Evolutionary conservation across 192 early-diverging fungal genomes (phyloP).

Genomic region (Funneliformis geosporum): DNA sequence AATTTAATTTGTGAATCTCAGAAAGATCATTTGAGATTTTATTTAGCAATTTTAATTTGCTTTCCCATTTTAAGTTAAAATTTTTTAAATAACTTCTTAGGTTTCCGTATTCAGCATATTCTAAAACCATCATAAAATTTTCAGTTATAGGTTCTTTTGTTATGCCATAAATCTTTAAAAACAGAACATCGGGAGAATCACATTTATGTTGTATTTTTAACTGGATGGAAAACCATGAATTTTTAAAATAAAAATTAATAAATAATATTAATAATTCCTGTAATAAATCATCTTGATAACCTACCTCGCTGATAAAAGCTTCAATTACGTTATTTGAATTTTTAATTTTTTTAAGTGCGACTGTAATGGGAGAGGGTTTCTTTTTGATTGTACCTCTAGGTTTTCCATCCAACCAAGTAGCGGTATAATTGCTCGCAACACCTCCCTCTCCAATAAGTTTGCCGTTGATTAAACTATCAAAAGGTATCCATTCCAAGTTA

Average conservation of each 20-base stretch:
- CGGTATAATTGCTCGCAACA: neutral
- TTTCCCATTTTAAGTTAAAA: conserved; percentile 32
- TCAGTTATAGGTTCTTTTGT: neutral
- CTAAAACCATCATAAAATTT: conserved; percentile 36
- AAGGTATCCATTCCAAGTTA: conserved; percentile 12
- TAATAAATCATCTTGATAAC: too few species aligned
- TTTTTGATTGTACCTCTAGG: neutral
- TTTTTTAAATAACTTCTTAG: conserved; percentile 38
- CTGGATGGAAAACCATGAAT: neutral
- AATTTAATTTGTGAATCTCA: conserved; percentile 43
- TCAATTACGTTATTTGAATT: too few species aligned
- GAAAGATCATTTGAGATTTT: conserved; percentile 40
- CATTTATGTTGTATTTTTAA: neutral
- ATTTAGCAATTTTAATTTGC: neutral
- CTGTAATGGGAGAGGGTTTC: neutral
- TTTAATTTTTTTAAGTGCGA: neutral
- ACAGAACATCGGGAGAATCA: neutral
- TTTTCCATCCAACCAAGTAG: neutral
- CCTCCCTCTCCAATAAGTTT: neutral
- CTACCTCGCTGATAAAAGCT: too few species aligned
- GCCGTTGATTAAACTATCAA: neutral
- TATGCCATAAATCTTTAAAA: neutral
- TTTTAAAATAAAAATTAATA: neutral
- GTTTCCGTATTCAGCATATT: conserved; percentile 42
- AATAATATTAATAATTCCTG: too few species aligned